Evolutionary conservation across 352 stramenopile genomes (phyloP).

Genomic region (Pythium dissotocum): DNA sequence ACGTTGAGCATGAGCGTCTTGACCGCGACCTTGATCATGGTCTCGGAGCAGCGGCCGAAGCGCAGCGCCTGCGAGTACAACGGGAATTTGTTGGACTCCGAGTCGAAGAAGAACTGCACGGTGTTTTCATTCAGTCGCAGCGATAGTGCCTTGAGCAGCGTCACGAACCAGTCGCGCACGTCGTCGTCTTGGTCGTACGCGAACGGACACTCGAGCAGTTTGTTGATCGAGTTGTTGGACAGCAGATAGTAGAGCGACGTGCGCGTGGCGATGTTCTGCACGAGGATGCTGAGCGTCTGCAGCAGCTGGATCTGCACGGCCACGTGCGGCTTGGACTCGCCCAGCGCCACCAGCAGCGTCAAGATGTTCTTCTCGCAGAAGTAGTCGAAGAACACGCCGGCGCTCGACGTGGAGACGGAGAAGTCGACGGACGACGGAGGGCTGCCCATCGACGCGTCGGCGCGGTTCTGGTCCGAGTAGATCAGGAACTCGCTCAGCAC

Average conservation of each 20-base stretch:
- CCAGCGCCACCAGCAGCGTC: conserved; percentile 87
- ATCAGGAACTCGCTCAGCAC: conserved; percentile 86
- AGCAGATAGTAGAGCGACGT: conserved; percentile 95
- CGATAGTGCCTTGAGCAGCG: conserved; percentile 86
- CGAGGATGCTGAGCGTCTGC: conserved; percentile 91
- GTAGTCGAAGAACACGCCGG: conserved; percentile 92
- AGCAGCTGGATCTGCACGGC: conserved; percentile 92
- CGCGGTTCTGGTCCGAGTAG: conserved; percentile 84
- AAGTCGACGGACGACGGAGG: conserved; percentile 27
- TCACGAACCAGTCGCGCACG: conserved; percentile 89
- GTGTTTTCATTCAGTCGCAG: conserved; percentile 86
- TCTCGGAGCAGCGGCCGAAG: conserved; percentile 75
- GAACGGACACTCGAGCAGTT: conserved; percentile 86
- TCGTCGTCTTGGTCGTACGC: conserved; percentile 71
- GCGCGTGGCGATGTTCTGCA: conserved; percentile 89
- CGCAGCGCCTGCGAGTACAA: conserved; percentile 71
- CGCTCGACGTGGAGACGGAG: conserved; percentile 25
- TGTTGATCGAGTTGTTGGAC: conserved; percentile 95
- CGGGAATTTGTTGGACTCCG: conserved; percentile 52
- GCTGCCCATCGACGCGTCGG: conserved; percentile 10
- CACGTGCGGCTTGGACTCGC: conserved; percentile 46
- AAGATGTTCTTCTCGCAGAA: conserved; percentile 97
- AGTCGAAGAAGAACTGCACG: conserved; percentile 90
- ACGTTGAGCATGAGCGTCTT: conserved; percentile 89
- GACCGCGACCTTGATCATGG: conserved; percentile 84